Conservation (phyloP, 1,284 basidiomycete species). For the Sporisorium iseilematis-ciliati region DNA sequence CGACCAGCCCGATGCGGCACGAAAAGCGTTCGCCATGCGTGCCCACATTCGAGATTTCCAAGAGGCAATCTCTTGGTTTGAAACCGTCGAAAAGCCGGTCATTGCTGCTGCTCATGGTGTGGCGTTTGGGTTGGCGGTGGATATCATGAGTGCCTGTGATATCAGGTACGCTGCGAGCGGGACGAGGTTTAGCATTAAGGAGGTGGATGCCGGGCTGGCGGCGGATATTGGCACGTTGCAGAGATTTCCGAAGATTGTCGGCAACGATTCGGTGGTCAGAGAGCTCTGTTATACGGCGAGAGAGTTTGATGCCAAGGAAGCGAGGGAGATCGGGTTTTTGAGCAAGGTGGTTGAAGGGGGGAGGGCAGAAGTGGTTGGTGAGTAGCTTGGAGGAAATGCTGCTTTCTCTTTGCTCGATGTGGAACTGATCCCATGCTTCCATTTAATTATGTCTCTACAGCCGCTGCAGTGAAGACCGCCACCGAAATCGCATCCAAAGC, state of each 20-base stretch:
- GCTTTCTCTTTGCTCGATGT: too few relatives aligned
- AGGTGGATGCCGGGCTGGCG: slow-evolving; percentile 89
- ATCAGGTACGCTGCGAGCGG: slow-evolving; percentile 80
- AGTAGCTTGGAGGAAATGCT: slow-evolving; percentile 7
- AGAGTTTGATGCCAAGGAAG: slow-evolving; percentile 79
- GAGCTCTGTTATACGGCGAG: slow-evolving; percentile 86
- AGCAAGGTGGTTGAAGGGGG: slow-evolving; percentile 81
- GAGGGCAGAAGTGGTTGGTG: slow-evolving; percentile 72
- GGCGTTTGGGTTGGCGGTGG: slow-evolving; percentile 79
- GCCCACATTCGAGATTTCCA: slow-evolving; percentile 67
- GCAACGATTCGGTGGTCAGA: slow-evolving; percentile 81
- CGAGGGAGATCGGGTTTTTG: slow-evolving; percentile 80
- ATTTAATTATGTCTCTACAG: slow-evolving; percentile 45
- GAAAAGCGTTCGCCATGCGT: slow-evolving; percentile 59
- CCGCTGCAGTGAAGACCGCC: slow-evolving; percentile 78
- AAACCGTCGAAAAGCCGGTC: slow-evolving; percentile 83
- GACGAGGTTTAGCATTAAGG: slow-evolving; percentile 82
- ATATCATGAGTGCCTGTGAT: slow-evolving; percentile 85
- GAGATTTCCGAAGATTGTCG: slow-evolving; percentile 83
- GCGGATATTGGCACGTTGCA: slow-evolving; percentile 92
- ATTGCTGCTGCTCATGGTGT: slow-evolving; percentile 85
- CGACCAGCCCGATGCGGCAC: slow-evolving; percentile 58
- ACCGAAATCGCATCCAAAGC: slow-evolving; percentile 80
- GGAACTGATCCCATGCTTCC: not conserved
- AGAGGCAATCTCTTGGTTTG: slow-evolving; percentile 68